These are phyloP conservation scores for Mortierella sp. DNA, from an alignment of 371 early-diverging fungal genomes.

Conservation along the genomic window DNA sequence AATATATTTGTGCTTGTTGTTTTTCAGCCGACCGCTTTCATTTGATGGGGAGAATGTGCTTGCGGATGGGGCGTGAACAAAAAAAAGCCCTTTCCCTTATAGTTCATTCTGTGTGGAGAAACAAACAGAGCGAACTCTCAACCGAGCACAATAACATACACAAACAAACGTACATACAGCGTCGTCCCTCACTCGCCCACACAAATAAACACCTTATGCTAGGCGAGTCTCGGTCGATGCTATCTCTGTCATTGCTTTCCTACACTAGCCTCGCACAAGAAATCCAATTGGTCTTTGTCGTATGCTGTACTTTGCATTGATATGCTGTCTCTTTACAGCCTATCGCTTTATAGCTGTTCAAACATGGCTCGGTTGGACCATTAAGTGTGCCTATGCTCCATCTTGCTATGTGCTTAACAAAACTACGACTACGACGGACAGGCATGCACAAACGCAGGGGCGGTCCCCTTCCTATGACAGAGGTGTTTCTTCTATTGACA, in stretches of 20 bases:
- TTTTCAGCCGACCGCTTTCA: background rate
- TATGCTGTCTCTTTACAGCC: background rate
- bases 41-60: background rate
- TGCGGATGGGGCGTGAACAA: background rate
- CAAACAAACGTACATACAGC: too few relatives aligned
- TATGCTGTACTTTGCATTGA: background rate
- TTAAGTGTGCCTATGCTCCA: background rate
- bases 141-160: background rate
- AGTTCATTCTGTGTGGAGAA: background rate
- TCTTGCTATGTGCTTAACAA: too few relatives aligned
- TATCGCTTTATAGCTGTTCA: background rate
- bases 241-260: background rate
- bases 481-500: background rate
- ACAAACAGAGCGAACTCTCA: background rate
- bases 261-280: too few relatives aligned
- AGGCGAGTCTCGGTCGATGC: background rate
- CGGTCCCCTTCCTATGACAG: too few relatives aligned
- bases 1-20: background rate
- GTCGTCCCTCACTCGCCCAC: background rate
- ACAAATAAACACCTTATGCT: background rate
- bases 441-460: too few relatives aligned
- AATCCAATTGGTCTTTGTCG: too few relatives aligned
- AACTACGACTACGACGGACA: too few relatives aligned
- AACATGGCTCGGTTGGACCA: background rate
- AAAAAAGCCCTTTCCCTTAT: background rate